Conservation (phyloP, 2,329 filamentous ascomycete species). For the Arthroderma sp. region DNA sequence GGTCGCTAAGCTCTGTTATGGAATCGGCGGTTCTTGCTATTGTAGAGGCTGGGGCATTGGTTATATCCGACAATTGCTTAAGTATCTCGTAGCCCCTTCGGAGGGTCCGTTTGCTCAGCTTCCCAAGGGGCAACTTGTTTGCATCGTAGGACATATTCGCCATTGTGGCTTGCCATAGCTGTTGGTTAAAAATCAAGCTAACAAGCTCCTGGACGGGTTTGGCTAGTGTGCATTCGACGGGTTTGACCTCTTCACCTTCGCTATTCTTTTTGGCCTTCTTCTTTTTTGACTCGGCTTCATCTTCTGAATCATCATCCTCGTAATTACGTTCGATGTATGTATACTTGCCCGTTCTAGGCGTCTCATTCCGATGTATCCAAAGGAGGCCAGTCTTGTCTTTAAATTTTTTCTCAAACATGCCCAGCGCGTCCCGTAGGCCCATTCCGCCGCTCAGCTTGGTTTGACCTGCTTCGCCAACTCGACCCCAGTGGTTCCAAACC, state of each 20-base stretch:
- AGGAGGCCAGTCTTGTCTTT: conserved; percentile 41
- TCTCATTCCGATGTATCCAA: conserved; percentile 35
- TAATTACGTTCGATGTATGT: conserved; percentile 71
- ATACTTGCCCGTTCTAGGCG: conserved; percentile 50
- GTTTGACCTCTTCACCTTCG: conserved; percentile 23
- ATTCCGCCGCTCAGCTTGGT: conserved; percentile 28
- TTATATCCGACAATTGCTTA: conserved; percentile 57
- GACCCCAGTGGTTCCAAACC: conserved; percentile 69
- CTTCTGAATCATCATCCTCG: conserved; percentile 43
- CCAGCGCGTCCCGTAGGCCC: conserved; percentile 26
- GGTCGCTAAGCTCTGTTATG: conserved; percentile 50
- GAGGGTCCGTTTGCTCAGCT: conserved; percentile 68
- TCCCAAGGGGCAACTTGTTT: conserved; percentile 68
- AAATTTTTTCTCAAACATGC: conserved; percentile 43
- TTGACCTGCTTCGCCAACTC: conserved; percentile 49
- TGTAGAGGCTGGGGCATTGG: conserved; percentile 31
- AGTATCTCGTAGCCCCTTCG: conserved; percentile 60
- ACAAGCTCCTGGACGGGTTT: conserved; percentile 54
- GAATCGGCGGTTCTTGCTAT: conserved; percentile 42
- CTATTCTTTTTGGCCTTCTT: conserved; percentile 17
- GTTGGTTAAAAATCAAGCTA: conserved; percentile 69
- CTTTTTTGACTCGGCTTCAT: conserved; percentile 22
- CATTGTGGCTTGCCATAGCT: conserved; percentile 51
- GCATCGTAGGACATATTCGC: conserved; percentile 32
- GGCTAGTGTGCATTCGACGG: conserved; percentile 44